Percentiles rank a stretch among this genome's conserved stretches.
Evolutionary conservation across 1,139 yeast species (phyloP).

Genomic region (Diutina siamensis): DNA sequence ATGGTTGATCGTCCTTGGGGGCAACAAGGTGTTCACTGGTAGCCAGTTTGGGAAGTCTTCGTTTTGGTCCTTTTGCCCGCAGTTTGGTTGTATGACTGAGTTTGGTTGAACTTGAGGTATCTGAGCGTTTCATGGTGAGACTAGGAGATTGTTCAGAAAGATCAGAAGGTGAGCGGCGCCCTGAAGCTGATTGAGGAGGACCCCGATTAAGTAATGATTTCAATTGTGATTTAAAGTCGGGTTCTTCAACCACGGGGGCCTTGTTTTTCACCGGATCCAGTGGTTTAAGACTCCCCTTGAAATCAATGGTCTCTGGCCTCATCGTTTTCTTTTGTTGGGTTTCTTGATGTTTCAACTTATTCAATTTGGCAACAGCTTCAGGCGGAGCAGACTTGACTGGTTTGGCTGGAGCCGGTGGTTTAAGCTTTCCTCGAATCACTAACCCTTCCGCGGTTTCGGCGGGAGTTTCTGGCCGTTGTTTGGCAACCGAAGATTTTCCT

Average conservation of each 20-base stretch:
- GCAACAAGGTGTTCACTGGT: neutral
- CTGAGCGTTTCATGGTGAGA: neutral
- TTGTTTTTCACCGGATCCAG: neutral
- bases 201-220: neutral
- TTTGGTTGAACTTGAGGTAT: neutral
- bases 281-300: neutral
- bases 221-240: slow-evolving; percentile 2
- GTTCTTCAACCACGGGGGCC: neutral
- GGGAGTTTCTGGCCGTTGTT: neutral
- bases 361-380: neutral
- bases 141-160: neutral
- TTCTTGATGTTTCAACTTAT: neutral
- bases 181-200: neutral
- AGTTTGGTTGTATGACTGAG: neutral
- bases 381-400: neutral
- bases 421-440: neutral
- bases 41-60: neutral
- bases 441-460: neutral
- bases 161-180: neutral
- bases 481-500: neutral
- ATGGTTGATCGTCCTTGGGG: no score
- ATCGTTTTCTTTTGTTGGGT: neutral
- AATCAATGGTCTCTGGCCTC: neutral
- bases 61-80: slow-evolving; percentile 4
- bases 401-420: neutral